Percentiles rank a stretch among this genome's conserved stretches.
phyloP scores from a whole-genome alignment of 768 basidiomycete genomes.

The Hygrocybe coccinea region DNA sequence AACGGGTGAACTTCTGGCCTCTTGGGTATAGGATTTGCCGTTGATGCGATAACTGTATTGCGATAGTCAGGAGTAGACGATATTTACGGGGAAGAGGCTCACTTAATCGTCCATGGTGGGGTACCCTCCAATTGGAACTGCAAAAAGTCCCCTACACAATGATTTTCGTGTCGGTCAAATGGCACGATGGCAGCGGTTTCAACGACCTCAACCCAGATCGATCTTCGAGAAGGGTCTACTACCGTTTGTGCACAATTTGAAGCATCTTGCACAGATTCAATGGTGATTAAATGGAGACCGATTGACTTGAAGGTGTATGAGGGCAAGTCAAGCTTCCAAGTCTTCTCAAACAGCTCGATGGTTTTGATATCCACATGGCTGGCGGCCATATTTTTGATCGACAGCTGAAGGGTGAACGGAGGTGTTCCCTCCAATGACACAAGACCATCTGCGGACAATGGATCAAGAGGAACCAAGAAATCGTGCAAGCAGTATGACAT shows the following conservation, averaged over 20 bases:
- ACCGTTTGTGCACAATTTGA: constrained; percentile 75
- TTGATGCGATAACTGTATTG: constrained; percentile 70
- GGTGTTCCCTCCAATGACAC: constrained; percentile 76
- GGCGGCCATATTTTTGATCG: constrained; percentile 68
- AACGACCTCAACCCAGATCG: constrained; percentile 87
- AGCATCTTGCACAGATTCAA: constrained; percentile 75
- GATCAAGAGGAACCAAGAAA: constrained; percentile 51
- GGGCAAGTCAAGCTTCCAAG: constrained; percentile 72
- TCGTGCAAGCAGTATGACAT: constrained; percentile 76
- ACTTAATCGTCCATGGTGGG: constrained; percentile 90
- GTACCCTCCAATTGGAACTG: constrained; percentile 93
- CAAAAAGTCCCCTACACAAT: constrained; percentile 84
- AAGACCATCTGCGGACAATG: constrained; percentile 49
- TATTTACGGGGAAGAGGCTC: constrained; percentile 20
- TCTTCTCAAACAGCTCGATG: constrained; percentile 42
- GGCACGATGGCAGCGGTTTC: constrained; percentile 93
- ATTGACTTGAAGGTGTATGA: constrained; percentile 71
- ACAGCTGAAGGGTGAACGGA: constrained; percentile 77
- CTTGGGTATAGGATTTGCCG: constrained; percentile 65
- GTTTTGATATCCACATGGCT: constrained; percentile 57
- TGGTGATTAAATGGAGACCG: constrained; percentile 73
- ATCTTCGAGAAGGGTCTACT: constrained; percentile 54
- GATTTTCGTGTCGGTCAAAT: constrained; percentile 69
- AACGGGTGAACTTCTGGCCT: constrained; percentile 77
- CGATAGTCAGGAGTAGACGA: background rate